Conservation (phyloP, 768 basidiomycete genomes). For the Naganishia vaughanmartiniae region DNA sequence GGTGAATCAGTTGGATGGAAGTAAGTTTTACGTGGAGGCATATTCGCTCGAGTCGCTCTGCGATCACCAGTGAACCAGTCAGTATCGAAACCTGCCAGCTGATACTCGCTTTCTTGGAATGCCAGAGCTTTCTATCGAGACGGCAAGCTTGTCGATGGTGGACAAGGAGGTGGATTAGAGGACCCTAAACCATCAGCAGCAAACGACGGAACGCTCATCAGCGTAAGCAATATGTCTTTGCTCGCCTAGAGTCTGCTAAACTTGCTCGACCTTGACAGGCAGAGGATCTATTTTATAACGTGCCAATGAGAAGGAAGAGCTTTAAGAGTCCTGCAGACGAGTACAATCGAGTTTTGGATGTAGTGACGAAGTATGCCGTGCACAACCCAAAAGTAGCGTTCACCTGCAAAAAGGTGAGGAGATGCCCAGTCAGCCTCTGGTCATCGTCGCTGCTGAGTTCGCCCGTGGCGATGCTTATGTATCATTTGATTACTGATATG, state of each 20-base stretch:
- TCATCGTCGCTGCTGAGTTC: no score
- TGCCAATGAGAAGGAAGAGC: constrained; percentile 78
- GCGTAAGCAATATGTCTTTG: constrained; percentile 56
- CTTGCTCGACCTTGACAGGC: constrained; percentile 59
- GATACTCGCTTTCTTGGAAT: neutral
- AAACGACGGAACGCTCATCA: constrained; percentile 88
- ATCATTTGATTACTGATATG: no score
- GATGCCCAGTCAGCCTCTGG: neutral
- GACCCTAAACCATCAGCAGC: constrained; percentile 90
- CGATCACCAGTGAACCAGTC: neutral
- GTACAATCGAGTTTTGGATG: constrained; percentile 83
- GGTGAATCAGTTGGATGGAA: constrained; percentile 83
- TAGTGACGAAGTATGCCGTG: constrained; percentile 86
- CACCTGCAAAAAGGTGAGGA: constrained; percentile 78
- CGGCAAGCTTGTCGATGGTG: constrained; percentile 64
- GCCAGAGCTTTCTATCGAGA: constrained; percentile 76
- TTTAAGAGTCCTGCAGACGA: constrained; percentile 84
- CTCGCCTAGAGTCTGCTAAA: neutral
- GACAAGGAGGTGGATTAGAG: constrained; percentile 54
- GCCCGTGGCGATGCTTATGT: no score
- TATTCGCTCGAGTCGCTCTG: neutral
- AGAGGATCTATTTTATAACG: constrained; percentile 93
- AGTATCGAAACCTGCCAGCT: neutral
- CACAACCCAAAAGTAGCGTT: constrained; percentile 88
- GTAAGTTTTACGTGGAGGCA: constrained; percentile 57